Base-by-base conservation (phyloP, 1,284 basidiomycete genomes). In the Chondrostereum purpureum region DNA sequence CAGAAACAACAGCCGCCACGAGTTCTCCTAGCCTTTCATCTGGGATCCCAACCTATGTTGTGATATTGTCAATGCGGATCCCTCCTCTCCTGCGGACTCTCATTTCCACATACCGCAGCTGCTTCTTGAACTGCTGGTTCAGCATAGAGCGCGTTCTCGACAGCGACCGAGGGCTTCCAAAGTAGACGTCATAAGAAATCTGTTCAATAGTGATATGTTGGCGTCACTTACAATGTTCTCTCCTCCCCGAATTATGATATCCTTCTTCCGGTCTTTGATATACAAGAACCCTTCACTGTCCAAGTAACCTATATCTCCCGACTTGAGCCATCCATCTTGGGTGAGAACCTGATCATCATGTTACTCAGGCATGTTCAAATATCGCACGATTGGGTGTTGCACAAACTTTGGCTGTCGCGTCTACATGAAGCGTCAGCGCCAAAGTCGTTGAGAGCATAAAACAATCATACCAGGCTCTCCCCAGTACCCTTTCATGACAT, bases 261-360 rank as follows among this genome's bases (percentile, higher is more conserved):
- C 77, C 27, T 31, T 31, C 27, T 31, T n/a, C n/a, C 27, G 8
- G 27, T 31, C 27, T 31, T 8, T 31, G n/a, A 31, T 31, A 31
- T 31, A 31, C 53, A 74, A 81, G 51, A 66, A 81, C 0, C 87
- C 88, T 1, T 88, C 78, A 2, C 61, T 52, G 52, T 88, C 83
- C 6, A 74, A 61, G 10, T 73, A 61, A 0, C 74, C 80, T 38
- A 91, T 75, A 60, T 92, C 89, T 1, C 89, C 89, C 0, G 88
- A 92, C 69, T 86, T 88, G 70, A 90, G 85, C 86, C 86, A 93
- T 3, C 77, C 74, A 48, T 87, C 81, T 1, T 66, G 58, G 0
- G 84, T 89, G 52, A 92, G 85, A 2, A 78, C 63, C 5, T 78
- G n/a, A n/a, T 71, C 27, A 8, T 31, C 27, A n/a, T 31, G 27